Evolutionary conservation across 2,329 filamentous ascomycete species (phyloP), one percentile per base, ranked within the genome.

Genomic region (Xylariaceae sp.): DNA sequence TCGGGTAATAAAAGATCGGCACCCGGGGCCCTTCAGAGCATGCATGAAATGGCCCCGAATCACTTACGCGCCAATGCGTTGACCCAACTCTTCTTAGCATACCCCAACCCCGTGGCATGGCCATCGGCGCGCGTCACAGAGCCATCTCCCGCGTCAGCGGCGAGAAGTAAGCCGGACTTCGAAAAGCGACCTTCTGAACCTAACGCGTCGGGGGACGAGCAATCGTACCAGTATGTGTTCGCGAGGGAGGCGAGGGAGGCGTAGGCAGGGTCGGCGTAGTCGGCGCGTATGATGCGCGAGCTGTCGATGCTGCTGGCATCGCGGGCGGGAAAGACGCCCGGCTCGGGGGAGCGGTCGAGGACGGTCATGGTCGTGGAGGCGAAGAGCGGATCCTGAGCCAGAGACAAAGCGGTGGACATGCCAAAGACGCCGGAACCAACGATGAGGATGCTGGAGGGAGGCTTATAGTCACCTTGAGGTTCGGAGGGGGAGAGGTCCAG

Each of bases 191-290:
- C 81, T 28, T 80, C 68, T 9, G 74, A 76, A 41, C 81, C 84
- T 37, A 82, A 67, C 17, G 77, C 68, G 26, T 61, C 63, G 26
- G 78, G 69, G 29, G 61, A 64, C 24, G 73, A 66, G 53, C 63
- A 63, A 60, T 75, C 77, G 53, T 84, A 79, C 87, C 81, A 93
- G 57, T 76, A 69, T 15, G 72, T 64, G 56, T 87, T 85, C 2
- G 89, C 89, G 28, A 79, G 70, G 15, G 78, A 73, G 16, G 84
- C 89, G 34, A 97, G 79, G 13, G 72, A 68, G 4, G 88, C 78
- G 64, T 97, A 97, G 17, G 82, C 77, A 0, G 78, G 68, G 57
- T 91, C 82, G 4, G 87, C 83, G 59, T 97, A 97, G 71, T 97
- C 91, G 38, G 78, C 67, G 42, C 81, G 73, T 49, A 85, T 72